Evolutionary conservation across 2,329 filamentous ascomycete species (phyloP).

Genomic region (Aphanocladium album): DNA sequence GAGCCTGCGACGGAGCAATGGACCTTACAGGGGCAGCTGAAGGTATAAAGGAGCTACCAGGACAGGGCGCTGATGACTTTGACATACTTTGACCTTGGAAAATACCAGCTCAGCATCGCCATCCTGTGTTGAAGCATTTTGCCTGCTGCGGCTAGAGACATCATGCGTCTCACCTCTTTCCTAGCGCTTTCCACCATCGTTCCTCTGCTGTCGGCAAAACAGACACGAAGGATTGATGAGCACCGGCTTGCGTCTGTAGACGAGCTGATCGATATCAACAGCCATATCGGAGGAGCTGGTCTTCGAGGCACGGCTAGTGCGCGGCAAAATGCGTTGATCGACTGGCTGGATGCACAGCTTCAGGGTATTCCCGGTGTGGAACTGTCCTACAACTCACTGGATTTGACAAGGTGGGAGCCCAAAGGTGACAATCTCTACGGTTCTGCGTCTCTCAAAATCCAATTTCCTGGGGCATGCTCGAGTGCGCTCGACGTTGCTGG

Average conservation of each 20-base stretch:
- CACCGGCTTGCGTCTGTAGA: not conserved
- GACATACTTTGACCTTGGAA: not conserved
- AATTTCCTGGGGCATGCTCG: not conserved
- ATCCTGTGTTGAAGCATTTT: not conserved
- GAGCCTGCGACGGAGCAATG: not conserved
- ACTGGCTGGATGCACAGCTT: not conserved
- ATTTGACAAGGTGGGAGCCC: not conserved
- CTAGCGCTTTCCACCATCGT: not conserved
- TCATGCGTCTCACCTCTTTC: not conserved
- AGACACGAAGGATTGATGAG: not conserved
- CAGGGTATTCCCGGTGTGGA: not conserved
- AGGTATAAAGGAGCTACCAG: not conserved
- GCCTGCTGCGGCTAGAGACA: not conserved
- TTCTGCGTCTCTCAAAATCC: not conserved
- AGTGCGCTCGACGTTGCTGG: not conserved
- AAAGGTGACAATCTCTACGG: not conserved
- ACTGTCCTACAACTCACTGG: not conserved
- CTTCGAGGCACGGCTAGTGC: not conserved
- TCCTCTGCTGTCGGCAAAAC: not conserved
- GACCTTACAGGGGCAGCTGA: not conserved
- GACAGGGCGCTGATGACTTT: not conserved
- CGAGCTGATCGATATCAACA: not conserved
- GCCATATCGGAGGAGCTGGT: not conserved
- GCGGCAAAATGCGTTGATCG: not conserved
- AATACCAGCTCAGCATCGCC: not conserved